Evolutionary conservation across 2,329 filamentous ascomycete genomes (phyloP).

Genomic region (Thermothelomyces thermophilus): DNA sequence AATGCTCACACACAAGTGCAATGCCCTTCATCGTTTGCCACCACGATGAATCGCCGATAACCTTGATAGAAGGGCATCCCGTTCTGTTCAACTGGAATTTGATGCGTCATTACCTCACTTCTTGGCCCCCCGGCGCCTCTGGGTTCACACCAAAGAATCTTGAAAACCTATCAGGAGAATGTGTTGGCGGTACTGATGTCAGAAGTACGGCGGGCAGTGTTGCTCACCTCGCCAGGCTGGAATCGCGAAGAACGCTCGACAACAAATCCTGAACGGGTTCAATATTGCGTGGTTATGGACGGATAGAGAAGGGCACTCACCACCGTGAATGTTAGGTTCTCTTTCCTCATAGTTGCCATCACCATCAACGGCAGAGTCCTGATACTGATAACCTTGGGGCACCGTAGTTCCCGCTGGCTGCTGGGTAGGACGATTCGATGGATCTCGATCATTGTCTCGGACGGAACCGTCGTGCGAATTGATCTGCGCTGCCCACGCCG

Average conservation of each 20-base stretch:
- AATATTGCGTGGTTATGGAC: not conserved
- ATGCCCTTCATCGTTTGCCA: conserved; percentile 45
- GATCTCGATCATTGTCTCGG: too few species aligned
- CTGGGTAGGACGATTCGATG: too few species aligned
- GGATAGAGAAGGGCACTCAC: conserved; percentile 26
- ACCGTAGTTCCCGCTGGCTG: too few species aligned
- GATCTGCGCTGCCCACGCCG: not conserved
- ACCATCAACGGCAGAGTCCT: not conserved
- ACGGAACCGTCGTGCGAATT: not conserved
- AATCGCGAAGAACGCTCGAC: conserved; percentile 36
- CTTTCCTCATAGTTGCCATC: too few species aligned
- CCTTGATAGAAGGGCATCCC: conserved; percentile 40
- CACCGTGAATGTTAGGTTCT: conserved; percentile 31
- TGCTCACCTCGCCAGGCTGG: conserved; percentile 36
- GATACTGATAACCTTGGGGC: too few species aligned
- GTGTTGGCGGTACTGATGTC: not conserved
- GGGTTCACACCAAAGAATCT: conserved; percentile 50
- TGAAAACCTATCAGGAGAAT: conserved; percentile 41
- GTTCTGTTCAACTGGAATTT: conserved; percentile 25
- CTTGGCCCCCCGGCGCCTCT: conserved; percentile 29
- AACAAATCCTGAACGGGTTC: conserved; percentile 31
- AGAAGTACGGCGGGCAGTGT: not conserved
- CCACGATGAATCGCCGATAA: conserved; percentile 49
- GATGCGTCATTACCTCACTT: conserved; percentile 27
- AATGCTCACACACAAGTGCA: conserved; percentile 49